Evolutionary conservation across 176 grass and related monocot genomes (phyloP), one percentile per base, ranked within the genome.

Genomic region (Oryza rufipogon): DNA sequence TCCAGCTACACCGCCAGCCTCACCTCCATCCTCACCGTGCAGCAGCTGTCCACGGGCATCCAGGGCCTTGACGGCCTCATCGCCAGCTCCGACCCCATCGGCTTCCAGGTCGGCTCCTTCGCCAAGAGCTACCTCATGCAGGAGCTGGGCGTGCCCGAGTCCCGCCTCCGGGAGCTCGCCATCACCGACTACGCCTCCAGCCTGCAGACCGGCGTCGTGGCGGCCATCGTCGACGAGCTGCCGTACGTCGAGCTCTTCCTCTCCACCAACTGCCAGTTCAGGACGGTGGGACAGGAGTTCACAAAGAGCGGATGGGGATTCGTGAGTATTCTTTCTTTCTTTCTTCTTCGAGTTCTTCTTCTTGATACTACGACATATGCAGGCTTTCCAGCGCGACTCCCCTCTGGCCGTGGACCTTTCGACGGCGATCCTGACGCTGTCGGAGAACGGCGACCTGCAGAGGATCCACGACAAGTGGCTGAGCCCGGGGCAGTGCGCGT

Each of bases 301-400:
- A 99, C 96, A 71, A 96, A 99, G 89, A 89, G 91, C 66, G 96
- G 96, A 81, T 99, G 96, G 96, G 96, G 96, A 69, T 99, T 99
- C 61, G 93, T 97, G 30, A 93, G 93, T 78, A 1, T 4, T 6
- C 76, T 42, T 30, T 6, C 6, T 22, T 15, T 51, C 10, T 2
- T 14, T 71, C 2, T 20, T 71, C 2, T 20, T 44, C 14, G 2
- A 5, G 0, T 23, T 23, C 23, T 23, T 23, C 6, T 38, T 39
- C 38, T 39, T 36, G 34, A 36, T 36, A 2, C 30, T 32, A 32
- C 34, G 33, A 34, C 4, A 34, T 0, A 34, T 36, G 34, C 34
- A 38, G 95, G 95, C 89, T 41, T 99, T 99, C 89, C 91, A 87
- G 79, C 88, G 93, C 9, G 96, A 99, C 86, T 94, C 89, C 1